Evolutionary conservation across 768 basidiomycete genomes (phyloP).

Genomic region (Lentinula sp.): DNA sequence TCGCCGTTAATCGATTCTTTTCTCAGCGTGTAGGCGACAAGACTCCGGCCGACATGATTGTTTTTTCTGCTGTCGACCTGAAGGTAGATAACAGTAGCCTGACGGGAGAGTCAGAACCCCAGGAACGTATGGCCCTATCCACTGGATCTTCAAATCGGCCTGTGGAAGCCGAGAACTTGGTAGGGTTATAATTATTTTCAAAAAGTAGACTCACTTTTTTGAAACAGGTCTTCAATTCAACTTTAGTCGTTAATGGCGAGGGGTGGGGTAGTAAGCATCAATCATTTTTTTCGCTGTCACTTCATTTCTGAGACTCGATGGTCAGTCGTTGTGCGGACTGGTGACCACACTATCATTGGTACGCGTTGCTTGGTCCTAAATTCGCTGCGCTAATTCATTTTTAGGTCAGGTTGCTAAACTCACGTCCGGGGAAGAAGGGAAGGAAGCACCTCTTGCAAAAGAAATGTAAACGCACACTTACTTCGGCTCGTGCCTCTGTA

Average conservation of each 20-base stretch:
- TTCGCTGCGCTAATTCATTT: slow-evolving; percentile 3
- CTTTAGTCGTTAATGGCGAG: slow-evolving; percentile 66
- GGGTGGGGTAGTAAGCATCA: slow-evolving; percentile 52
- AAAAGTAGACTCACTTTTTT: not conserved
- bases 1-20: not conserved
- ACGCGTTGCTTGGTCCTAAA: slow-evolving; percentile 4
- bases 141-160: slow-evolving; percentile 42
- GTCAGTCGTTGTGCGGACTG: slow-evolving; percentile 58
- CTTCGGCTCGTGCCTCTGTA: not conserved
- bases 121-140: slow-evolving; percentile 45
- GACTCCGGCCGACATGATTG: slow-evolving; percentile 60
- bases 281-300: not conserved
- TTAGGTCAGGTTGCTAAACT: slow-evolving; percentile 63
- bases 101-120: slow-evolving; percentile 67
- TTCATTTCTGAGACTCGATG: not conserved
- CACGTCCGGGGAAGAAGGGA: slow-evolving; percentile 58
- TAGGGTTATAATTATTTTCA: slow-evolving; percentile 14
- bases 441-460: slow-evolving; percentile 57
- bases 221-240: slow-evolving; percentile 61
- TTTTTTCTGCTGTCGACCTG: slow-evolving; percentile 55
- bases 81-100: slow-evolving; percentile 70
- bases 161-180: slow-evolving; percentile 63
- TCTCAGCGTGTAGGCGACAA: slow-evolving; percentile 61
- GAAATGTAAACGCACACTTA: slow-evolving; percentile 44
- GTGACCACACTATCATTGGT: slow-evolving; percentile 64